phyloP scores from a whole-genome alignment of 495 filamentous ascomycete genomes.

The Aspergillus sclerotioniger region DNA sequence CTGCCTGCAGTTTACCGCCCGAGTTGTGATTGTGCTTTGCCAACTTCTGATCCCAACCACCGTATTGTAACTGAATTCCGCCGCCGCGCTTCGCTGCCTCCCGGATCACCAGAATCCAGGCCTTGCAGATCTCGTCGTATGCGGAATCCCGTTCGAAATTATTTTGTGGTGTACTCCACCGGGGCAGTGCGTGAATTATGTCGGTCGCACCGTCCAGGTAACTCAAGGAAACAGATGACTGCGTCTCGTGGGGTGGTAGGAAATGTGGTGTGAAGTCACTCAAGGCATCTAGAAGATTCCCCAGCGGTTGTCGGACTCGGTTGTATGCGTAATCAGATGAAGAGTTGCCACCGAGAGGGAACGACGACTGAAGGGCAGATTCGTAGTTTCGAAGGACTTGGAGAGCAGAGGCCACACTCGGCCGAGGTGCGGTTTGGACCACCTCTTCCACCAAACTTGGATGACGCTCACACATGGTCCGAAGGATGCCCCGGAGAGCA shows the following conservation, averaged over 20 bases:
- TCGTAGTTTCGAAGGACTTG: slow-evolving; percentile 81
- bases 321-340: slow-evolving; percentile 94
- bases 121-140: slow-evolving; percentile 91
- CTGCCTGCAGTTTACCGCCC: slow-evolving; percentile 76
- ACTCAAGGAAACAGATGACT: slow-evolving; percentile 71
- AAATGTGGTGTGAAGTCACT: slow-evolving; percentile 94
- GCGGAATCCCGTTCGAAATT: slow-evolving; percentile 89
- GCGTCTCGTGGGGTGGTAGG: slow-evolving; percentile 84
- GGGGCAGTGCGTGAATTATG: slow-evolving; percentile 81
- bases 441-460: slow-evolving; percentile 75
- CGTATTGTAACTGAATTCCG: slow-evolving; percentile 86
- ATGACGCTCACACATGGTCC: slow-evolving; percentile 84
- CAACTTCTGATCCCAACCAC: slow-evolving; percentile 88
- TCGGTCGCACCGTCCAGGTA: slow-evolving; percentile 89
- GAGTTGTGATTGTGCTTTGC: slow-evolving; percentile 85
- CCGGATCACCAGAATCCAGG: slow-evolving; percentile 88
- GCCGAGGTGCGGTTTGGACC: slow-evolving; percentile 78
- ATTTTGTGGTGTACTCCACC: slow-evolving; percentile 81
- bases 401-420: slow-evolving; percentile 75
- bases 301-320: slow-evolving; percentile 77
- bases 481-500: slow-evolving; percentile 77
- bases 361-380: slow-evolving; percentile 68
- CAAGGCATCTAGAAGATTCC: slow-evolving; percentile 81
- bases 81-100: slow-evolving; percentile 90
- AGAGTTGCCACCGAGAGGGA: slow-evolving; percentile 79